Evolutionary conservation across 140 eudicot species (phyloP).

Genomic region (Bidens hawaiensis): DNA sequence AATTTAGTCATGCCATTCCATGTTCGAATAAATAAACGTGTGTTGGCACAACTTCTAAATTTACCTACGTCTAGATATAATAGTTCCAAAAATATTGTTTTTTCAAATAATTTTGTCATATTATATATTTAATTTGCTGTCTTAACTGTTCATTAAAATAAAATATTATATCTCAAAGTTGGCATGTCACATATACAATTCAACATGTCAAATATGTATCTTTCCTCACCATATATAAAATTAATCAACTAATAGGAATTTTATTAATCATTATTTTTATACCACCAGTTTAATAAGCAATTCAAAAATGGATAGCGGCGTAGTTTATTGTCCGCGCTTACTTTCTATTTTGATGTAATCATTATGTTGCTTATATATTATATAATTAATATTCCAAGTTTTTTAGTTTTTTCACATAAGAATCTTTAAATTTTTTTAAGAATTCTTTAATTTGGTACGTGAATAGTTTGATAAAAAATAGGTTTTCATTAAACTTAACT

Average conservation of each 20-base stretch:
- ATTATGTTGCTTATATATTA: no score
- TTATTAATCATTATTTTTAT: background rate
- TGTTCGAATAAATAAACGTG: background rate
- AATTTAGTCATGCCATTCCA: background rate
- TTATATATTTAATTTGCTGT: background rate
- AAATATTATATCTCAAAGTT: background rate
- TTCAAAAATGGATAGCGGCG: no score
- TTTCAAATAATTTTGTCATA: background rate
- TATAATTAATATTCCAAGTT: background rate
- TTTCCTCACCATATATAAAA: no score
- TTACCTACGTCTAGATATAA: no score
- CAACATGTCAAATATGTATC: background rate
- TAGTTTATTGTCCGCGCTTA: no score
- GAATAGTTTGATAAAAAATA: background rate
- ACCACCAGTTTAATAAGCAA: background rate
- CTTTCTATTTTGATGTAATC: no score
- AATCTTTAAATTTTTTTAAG: no score
- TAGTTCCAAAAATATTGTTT: background rate
- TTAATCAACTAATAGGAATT: background rate
- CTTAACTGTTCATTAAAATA: background rate
- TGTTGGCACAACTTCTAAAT: background rate
- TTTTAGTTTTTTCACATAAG: background rate
- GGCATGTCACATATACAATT: background rate
- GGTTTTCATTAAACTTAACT: no score
- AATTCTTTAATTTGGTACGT: background rate